These are phyloP conservation scores for Dictyostelium citrinum DNA, from an alignment of 78 protist species.

Conservation along the genomic window DNA sequence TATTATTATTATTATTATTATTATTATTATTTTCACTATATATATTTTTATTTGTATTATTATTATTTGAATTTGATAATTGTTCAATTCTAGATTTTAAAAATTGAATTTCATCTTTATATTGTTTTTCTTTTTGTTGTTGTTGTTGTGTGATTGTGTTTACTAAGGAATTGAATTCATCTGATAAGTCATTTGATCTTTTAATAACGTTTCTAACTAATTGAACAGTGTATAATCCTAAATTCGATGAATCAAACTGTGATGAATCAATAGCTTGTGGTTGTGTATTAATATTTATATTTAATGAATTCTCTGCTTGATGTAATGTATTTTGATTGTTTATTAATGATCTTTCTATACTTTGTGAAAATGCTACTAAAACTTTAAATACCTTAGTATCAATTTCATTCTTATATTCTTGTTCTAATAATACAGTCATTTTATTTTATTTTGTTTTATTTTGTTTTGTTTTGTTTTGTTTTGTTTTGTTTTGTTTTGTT, in stretches of 20 bases:
- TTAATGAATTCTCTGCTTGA: neutral
- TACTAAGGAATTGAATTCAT: neutral
- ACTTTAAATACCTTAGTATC: constrained; percentile 52
- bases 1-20: neutral
- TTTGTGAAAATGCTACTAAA: constrained; percentile 54
- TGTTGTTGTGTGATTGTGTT: neutral
- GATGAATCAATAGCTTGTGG: neutral
- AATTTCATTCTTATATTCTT: neutral
- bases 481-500: too few relatives aligned
- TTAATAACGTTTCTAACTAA: constrained; percentile 53
- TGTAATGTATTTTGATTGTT: neutral
- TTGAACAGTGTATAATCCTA: constrained; percentile 43
- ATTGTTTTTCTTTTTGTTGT: neutral
- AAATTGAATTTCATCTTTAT: constrained; percentile 20
- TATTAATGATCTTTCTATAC: constrained; percentile 31
- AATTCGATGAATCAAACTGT: constrained; percentile 17
- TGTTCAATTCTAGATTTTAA: neutral
- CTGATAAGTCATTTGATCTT: constrained; percentile 28
- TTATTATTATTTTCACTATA: neutral
- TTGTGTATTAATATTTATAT: neutral
- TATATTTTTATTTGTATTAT: neutral
- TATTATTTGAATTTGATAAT: neutral
- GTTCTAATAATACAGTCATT: constrained; percentile 56
- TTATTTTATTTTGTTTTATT: too few relatives aligned
- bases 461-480: too few relatives aligned